A percentile compares a stretch with the other conserved stretches of the same genome.
Evolutionary conservation across 2,329 filamentous ascomycete species (phyloP).

Genomic region (Zasmidium angulare): DNA sequence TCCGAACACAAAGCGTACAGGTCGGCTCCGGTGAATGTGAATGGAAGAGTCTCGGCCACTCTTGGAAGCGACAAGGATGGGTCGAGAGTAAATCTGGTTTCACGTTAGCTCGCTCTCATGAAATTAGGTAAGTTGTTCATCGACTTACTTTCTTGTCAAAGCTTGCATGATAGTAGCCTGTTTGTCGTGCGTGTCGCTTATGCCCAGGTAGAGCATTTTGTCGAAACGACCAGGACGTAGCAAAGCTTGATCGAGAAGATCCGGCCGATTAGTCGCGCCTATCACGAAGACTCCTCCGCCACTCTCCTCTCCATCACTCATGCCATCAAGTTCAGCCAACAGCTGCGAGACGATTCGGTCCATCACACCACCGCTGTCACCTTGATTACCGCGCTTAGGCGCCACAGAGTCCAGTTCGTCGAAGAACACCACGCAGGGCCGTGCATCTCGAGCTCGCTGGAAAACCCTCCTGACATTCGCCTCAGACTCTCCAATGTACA

Average conservation of each 20-base stretch:
- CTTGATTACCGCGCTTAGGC: conserved; percentile 94
- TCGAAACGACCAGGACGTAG: conserved; percentile 90
- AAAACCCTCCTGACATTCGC: conserved; percentile 89
- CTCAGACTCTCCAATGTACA: conserved; percentile 95
- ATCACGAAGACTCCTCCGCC: conserved; percentile 91
- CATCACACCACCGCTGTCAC: conserved; percentile 97
- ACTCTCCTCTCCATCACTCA: conserved; percentile 86
- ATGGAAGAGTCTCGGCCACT: conserved; percentile 76
- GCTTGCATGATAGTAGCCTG: conserved; percentile 93
- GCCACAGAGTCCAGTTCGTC: conserved; percentile 92
- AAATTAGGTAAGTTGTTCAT: background rate
- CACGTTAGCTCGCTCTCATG: conserved; percentile 9
- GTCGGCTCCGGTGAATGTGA: conserved; percentile 96
- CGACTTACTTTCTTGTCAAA: conserved; percentile 81
- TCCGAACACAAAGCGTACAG: conserved; percentile 97
- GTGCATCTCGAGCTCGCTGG: conserved; percentile 78
- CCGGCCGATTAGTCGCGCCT: conserved; percentile 90
- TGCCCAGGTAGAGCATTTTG: conserved; percentile 96
- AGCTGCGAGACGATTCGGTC: conserved; percentile 95
- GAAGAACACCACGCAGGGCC: conserved; percentile 90
- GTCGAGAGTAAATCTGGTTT: conserved; percentile 73
- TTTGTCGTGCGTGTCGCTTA: conserved; percentile 95
- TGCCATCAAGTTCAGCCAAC: conserved; percentile 91
- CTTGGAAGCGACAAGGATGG: conserved; percentile 72
- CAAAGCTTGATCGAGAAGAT: conserved; percentile 86